Base-by-base conservation (phyloP, 2,329 filamentous ascomycete species). In the Alternaria sp. region DNA sequence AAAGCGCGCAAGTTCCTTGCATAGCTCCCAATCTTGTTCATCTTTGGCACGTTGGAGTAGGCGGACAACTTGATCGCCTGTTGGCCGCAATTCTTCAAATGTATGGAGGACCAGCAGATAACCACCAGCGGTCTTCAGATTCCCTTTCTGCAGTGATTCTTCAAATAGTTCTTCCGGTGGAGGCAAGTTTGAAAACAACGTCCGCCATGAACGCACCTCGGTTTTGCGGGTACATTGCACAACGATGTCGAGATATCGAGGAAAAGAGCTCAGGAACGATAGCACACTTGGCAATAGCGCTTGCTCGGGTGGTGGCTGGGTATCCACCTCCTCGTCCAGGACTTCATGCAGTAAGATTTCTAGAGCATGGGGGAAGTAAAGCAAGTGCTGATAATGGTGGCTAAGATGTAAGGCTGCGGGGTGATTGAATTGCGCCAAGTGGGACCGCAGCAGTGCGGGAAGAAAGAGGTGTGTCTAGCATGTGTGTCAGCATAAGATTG, bases 161-260 rank as follows among this genome's bases (percentile, higher is more conserved):
- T 99, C 94, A 70, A 99, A 99, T 0, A 99, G 85, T 68, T 95
- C 92, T 71, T 93, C 90, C 4, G 94, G 92, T 1, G 94, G 92
- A 1, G 95, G 95, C 1, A 99, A 85, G 72, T 97, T 93, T 5
- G 90, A 89, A 78, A 99, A 99, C 1, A 99, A 84, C 0, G 95
- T 97, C 61, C 91, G 89, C 95, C 95, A 99, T 57, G 93, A 97
- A 40, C 94, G 89, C 8, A 97, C 89, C 75, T 99, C 95, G 0
- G 95, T 99, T 80, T 99, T 99, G 56, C 95, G 90, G 2, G 95
- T 97, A 80, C 95, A 99, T 80, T 97, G 95, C 20, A 99, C 91
- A 25, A 99, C 90, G 59, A 98, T 95, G 72, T 98, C 94, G 16
- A 98, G 88, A 74, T 97, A 99, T 59, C 93, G 88, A 57, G 89